Base-by-base conservation (phyloP, 495 filamentous ascomycete genomes). In the Talaromyces wortmannii region DNA sequence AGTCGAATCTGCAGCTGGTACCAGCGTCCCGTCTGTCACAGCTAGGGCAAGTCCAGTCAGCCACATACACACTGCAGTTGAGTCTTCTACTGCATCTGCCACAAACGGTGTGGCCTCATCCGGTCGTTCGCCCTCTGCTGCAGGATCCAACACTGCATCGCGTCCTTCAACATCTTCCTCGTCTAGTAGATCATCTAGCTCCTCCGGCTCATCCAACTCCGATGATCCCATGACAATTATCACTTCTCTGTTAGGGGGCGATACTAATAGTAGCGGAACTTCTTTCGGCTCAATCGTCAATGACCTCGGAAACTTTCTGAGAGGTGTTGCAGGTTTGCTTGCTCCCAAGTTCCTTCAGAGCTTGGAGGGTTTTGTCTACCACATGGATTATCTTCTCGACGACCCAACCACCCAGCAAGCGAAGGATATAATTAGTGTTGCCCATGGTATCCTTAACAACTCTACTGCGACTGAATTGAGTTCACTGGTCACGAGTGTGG, bases 321-420 rank as follows among this genome's bases (percentile, higher is more conserved):
- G 58, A 36, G 71, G 76, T 7, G 44, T 76, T 16, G 56, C 64
- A 3, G 73, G 73, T 18, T 65, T 79, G 31, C 67, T 79, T 7
- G 65, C 70, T 6, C 65, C 67, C 15, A 73, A 64, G 40, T 67
- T 64, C 55, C 65, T 72, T 17, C 59, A 61, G 48, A 63, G 71
- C 55, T 56, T 80, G n/a, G 69, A 72, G 16, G 69, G 69, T 12
- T 73, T 80, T 50, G 67, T 80, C 45, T 61, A 72, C 42, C 70
- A 78, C 50, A 61, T 78, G 15, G 64, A 68, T 13, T 68, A 68
- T 43, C 64, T 79, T 18, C 63, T 80, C 7, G 73, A 77, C 50
- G 68, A 74, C 50, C 63, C 63, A 51, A 69, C 66, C 8, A 72
- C 69, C 12, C 55, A 63, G 6, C 67, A 78, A 56, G 63, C 67